A percentile compares a stretch with the other conserved stretches of the same genome.
These are phyloP conservation scores for Zalaria obscura DNA, from an alignment of 2,329 filamentous ascomycete genomes.

Conservation along the genomic window DNA sequence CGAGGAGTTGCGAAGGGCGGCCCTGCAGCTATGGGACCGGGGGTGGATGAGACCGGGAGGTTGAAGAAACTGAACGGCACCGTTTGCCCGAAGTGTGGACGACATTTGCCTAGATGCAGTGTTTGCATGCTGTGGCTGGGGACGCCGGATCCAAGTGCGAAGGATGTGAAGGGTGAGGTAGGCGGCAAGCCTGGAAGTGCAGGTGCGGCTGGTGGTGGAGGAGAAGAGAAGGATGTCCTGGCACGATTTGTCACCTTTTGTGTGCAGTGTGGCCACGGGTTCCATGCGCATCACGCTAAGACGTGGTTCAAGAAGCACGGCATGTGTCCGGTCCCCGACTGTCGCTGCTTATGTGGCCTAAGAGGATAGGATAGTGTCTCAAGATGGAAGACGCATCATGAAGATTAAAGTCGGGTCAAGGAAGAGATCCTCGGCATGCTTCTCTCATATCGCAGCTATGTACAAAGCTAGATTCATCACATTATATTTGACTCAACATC, in stretches of 20 bases:
- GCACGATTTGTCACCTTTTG: slow-evolving; percentile 45
- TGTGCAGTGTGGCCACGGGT: slow-evolving; percentile 48
- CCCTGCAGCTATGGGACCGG: slow-evolving; percentile 5
- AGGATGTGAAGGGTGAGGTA: not conserved
- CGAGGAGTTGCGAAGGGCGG: not conserved
- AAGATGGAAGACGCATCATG: too few species aligned
- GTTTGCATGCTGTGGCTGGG: slow-evolving; percentile 50
- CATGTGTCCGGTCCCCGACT: slow-evolving; percentile 41
- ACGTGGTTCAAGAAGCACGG: slow-evolving; percentile 45
- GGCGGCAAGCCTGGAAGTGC: slow-evolving; percentile 11
- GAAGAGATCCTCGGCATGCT: too few species aligned
- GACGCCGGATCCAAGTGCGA: slow-evolving; percentile 35
- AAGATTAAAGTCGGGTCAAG: too few species aligned
- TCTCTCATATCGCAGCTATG: too few species aligned
- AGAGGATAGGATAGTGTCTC: not conserved
- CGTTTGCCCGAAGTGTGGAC: slow-evolving; percentile 46
- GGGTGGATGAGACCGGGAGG: slow-evolving; percentile 11
- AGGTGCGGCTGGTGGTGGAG: slow-evolving; percentile 15
- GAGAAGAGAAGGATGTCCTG: slow-evolving; percentile 30
- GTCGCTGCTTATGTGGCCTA: slow-evolving; percentile 37
- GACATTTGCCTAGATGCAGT: slow-evolving; percentile 48
- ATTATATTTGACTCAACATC: too few species aligned
- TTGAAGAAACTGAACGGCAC: slow-evolving; percentile 22
- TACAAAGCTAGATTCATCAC: too few species aligned
- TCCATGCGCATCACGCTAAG: slow-evolving; percentile 47